These are phyloP conservation scores for Amaranthus hypochondriacus DNA, from an alignment of 148 eudicot species.

Conservation along the genomic window DNA sequence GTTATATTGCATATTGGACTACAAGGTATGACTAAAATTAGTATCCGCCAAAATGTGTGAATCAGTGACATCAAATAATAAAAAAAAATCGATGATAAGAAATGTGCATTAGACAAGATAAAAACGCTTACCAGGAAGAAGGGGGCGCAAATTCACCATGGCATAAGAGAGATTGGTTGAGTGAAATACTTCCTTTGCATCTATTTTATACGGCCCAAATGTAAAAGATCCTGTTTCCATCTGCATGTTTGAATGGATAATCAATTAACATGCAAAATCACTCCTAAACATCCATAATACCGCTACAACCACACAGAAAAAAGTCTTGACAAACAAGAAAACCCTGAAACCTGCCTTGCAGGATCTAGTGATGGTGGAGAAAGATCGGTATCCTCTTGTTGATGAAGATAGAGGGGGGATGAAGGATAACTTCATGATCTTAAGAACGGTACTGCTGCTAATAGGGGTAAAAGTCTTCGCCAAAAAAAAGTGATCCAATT, in stretches of 20 bases:
- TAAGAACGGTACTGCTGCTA: constrained; percentile 15
- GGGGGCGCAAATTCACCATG: constrained; percentile 83
- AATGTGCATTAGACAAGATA: neutral
- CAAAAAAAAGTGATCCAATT: constrained; percentile 25
- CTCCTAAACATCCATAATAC: neutral
- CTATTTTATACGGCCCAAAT: constrained; percentile 77
- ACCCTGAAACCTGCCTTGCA: constrained; percentile 28
- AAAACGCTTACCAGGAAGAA: constrained; percentile 68
- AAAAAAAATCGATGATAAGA: neutral
- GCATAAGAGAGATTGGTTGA: constrained; percentile 65
- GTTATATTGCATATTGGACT: neutral
- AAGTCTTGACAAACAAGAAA: neutral
- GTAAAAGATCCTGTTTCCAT: constrained; percentile 46
- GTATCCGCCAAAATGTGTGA: neutral
- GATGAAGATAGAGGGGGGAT: constrained; percentile 15
- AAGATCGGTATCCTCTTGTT: constrained; percentile 25
- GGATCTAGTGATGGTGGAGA: constrained; percentile 21
- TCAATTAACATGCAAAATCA: neutral
- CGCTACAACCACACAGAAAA: neutral
- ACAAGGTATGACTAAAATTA: neutral
- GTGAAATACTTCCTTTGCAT: constrained; percentile 68
- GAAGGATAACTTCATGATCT: constrained; percentile 9
- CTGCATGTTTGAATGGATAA: constrained; percentile 31
- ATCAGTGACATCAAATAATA: neutral
- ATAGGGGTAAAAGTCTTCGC: constrained; percentile 11